Evolutionary conservation across 352 stramenopile species (phyloP).

Genomic region (Pythium periplocum): DNA sequence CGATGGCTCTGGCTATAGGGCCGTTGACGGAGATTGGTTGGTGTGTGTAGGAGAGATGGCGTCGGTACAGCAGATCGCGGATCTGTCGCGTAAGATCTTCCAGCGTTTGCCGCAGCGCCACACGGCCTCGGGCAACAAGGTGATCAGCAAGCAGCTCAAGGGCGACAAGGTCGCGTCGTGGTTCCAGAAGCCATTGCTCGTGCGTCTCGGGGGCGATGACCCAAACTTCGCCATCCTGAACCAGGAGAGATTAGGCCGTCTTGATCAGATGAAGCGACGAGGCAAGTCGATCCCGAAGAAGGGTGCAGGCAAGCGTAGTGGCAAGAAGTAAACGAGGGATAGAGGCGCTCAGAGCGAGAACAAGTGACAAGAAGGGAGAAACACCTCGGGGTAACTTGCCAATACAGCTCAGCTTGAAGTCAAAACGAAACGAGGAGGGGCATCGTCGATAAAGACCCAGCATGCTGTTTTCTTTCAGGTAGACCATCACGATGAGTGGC

Average conservation of each 20-base stretch:
- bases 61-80: conserved; percentile 49
- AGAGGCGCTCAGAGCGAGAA: neutral
- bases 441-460: neutral
- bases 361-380: neutral
- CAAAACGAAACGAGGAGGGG: neutral
- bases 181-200: conserved; percentile 80
- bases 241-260: conserved; percentile 63
- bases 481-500: too few species aligned
- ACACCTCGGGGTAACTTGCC: neutral
- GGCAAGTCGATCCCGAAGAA: conserved; percentile 86
- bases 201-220: conserved; percentile 76
- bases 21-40: too few species aligned
- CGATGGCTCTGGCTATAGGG: too few species aligned
- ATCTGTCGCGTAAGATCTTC: conserved; percentile 86
- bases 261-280: conserved; percentile 85
- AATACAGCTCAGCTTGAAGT: neutral
- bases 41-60: conserved; percentile 10
- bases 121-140: conserved; percentile 79
- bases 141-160: conserved; percentile 87
- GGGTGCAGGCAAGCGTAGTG: conserved; percentile 75
- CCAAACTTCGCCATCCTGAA: conserved; percentile 83
- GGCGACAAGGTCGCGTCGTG: conserved; percentile 81
- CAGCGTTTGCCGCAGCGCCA: conserved; percentile 81
- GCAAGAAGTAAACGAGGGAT: conserved; percentile 42
- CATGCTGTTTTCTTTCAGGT: too few species aligned